Conservation (phyloP, 768 basidiomycete genomes). For the Hypholoma fasciculare region DNA sequence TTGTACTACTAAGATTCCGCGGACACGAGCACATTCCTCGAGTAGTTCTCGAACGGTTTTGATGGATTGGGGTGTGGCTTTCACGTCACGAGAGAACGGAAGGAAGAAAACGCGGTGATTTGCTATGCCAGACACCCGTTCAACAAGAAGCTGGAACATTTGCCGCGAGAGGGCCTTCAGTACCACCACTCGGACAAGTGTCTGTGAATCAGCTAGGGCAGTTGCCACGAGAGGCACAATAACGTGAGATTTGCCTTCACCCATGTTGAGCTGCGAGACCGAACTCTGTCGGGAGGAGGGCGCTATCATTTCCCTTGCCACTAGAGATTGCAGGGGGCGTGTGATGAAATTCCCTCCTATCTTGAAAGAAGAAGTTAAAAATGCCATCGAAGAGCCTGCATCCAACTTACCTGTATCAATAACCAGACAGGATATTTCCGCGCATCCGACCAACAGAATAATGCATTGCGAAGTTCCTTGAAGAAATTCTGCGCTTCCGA, state of each 20-base stretch:
- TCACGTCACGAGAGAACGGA: constrained; percentile 47
- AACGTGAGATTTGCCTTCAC: constrained; percentile 54
- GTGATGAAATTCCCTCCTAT: constrained; percentile 44
- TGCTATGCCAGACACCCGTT: constrained; percentile 41
- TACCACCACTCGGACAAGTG: constrained; percentile 48
- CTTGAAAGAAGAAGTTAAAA: constrained; percentile 23
- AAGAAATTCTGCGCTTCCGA: constrained; percentile 29
- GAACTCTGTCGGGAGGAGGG: constrained; percentile 37
- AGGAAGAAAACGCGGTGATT: constrained; percentile 49
- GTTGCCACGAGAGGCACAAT: constrained; percentile 47
- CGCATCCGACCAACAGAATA: constrained; percentile 13
- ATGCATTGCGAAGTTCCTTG: constrained; percentile 24
- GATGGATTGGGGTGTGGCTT: constrained; percentile 17
- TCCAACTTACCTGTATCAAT: constrained; percentile 37
- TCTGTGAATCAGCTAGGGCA: constrained; percentile 40
- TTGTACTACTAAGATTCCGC: constrained; percentile 47
- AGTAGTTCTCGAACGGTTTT: constrained; percentile 29
- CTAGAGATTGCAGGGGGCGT: constrained; percentile 39
- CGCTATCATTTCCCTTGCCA: constrained; percentile 48
- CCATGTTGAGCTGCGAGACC: constrained; percentile 55
- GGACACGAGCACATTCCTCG: constrained; percentile 33
- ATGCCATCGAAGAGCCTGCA: too few species aligned
- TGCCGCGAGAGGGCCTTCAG: constrained; percentile 45
- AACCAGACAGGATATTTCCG: constrained; percentile 38
- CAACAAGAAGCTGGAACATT: constrained; percentile 48